Evolutionary conservation across 2,329 filamentous ascomycete genomes (phyloP), one percentile per base, ranked within the genome.

Genomic region (Pyricularia grisea): DNA sequence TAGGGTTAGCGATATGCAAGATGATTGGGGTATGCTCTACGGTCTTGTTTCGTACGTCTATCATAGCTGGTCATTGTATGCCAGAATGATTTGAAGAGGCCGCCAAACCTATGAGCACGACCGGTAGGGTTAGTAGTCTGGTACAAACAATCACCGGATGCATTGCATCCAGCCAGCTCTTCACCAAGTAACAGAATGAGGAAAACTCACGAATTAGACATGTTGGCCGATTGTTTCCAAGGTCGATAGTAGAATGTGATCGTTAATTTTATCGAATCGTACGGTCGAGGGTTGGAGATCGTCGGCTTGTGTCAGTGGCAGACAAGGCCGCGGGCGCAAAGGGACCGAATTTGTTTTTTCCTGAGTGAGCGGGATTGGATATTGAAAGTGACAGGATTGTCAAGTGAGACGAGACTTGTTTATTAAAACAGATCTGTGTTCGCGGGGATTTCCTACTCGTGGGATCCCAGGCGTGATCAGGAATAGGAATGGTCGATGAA

Each of bases 21-120:
- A 28, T n/a, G 7, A 25, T 1, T 7, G 4, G 4, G n/a, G 1
- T 27, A 27, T 33, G 10, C 27, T 31, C 33, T 50, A 36, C 27
- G 27, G 3, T 6, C 17, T 4, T 28, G 50, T 75, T 67, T 82
- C 87, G 77, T 81, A 90, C 88, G 88, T 80, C 88, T 81, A 78
- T 90, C 88, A 82, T 90, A 83, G 74, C 87, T 90, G 80, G 88
- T 90, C 87, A 90, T 95, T 74, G 91, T 88, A 85, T 98, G 95
- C 95, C 95, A 99, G 82, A 99, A 94, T 71, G 91, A 92, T 81
- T 91, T 91, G 81, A 95, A 91, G 80, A 90, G 88, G 74, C 86
- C 86, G 74, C 88, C 85, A 76, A 94, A 79, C 76, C 90, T 90
- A 73, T 61, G 63, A 23, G 27, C 5, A 27, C 9, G 14, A 7